Evolutionary conservation across 192 early-diverging fungal genomes (phyloP), one percentile per base, ranked within the genome.

Genomic region (Entomortierella parvispora): DNA sequence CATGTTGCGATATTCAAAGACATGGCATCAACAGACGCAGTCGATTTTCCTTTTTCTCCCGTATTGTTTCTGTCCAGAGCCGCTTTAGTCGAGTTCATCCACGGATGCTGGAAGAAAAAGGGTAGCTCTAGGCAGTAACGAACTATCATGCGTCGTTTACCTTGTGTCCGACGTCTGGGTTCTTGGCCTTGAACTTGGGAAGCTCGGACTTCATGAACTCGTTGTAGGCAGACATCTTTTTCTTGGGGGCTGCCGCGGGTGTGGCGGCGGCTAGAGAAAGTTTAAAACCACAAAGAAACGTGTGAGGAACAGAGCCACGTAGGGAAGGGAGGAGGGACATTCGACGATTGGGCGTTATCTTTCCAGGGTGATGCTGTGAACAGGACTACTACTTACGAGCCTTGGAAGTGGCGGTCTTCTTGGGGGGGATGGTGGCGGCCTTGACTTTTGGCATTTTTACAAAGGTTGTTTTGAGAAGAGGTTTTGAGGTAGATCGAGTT

Each of bases 141-240:
- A 40, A 40, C 37, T 9, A 12, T 9, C 37, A 9, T 12, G 37
- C 37, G 50, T 29, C 17, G 14, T 28, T 22, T 71, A 71, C 85
- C 86, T 88, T 89, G 80, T 91, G 90, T 47, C 74, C 65, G 37
- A 91, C 76, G 52, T 74, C 75, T 7, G 90, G 84, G 71, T 86
- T 79, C 51, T 75, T 63, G n/a, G 76, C 77, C 82, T 91, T 91
- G 83, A 83, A 85, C 77, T 87, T 87, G 65, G 87, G 83, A 8
- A 91, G 81, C 75, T 89, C 84, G 17, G 68, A 64, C 76, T 91
- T 91, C 88, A 91, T 91, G 60, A 82, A 91, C 45, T 81, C 74
- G 82, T 91, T 91, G 80, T 91, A 91, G 40, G 84, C 76, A 22
- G 87, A 85, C 58, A 85, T 52, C 81, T 86, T 88, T 71, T 85